These are phyloP conservation scores for Coniochaeta ligniaria DNA, from an alignment of 2,329 filamentous ascomycete genomes.

Conservation along the genomic window DNA sequence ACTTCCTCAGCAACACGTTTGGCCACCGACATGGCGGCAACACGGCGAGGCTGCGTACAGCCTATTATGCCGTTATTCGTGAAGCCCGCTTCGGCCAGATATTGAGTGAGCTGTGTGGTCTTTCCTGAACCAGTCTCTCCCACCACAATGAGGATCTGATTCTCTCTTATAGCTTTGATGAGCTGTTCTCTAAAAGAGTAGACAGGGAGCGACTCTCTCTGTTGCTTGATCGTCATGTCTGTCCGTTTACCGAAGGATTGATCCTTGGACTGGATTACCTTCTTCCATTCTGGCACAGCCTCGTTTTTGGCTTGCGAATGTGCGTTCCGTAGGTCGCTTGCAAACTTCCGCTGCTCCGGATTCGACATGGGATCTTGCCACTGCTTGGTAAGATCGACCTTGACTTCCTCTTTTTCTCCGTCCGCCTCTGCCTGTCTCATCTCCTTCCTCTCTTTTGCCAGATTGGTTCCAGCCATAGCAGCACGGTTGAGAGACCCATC, in stretches of 20 bases:
- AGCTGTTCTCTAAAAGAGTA: slow-evolving; percentile 83
- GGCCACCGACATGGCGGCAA: slow-evolving; percentile 94
- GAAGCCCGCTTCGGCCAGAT: slow-evolving; percentile 87
- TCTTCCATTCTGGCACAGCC: slow-evolving; percentile 87
- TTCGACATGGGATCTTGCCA: slow-evolving; percentile 97
- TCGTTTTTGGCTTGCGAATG: slow-evolving; percentile 55
- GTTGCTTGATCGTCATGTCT: slow-evolving; percentile 87
- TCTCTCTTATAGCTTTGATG: slow-evolving; percentile 76
- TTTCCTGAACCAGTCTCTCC: slow-evolving; percentile 97
- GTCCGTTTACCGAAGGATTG: slow-evolving; percentile 80
- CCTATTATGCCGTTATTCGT: slow-evolving; percentile 83
- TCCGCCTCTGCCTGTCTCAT: slow-evolving; percentile 82
- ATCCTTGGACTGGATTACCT: slow-evolving; percentile 70
- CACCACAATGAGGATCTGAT: slow-evolving; percentile 92
- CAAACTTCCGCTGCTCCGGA: slow-evolving; percentile 80
- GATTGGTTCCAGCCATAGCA: slow-evolving; percentile 82
- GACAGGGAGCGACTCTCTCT: slow-evolving; percentile 83
- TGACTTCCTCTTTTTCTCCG: slow-evolving; percentile 66
- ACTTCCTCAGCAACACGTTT: slow-evolving; percentile 96
- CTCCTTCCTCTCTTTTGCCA: slow-evolving; percentile 87
- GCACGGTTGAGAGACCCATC: slow-evolving; percentile 97
- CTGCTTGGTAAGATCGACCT: slow-evolving; percentile 79
- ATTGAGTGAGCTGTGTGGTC: slow-evolving; percentile 94
- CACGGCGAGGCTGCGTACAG: slow-evolving; percentile 93
- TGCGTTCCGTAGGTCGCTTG: slow-evolving; percentile 70